A percentile compares a stretch with the other conserved stretches of the same genome.
Conservation (phyloP, 495 filamentous ascomycete genomes). For the Annulohypoxylon nitens region DNA sequence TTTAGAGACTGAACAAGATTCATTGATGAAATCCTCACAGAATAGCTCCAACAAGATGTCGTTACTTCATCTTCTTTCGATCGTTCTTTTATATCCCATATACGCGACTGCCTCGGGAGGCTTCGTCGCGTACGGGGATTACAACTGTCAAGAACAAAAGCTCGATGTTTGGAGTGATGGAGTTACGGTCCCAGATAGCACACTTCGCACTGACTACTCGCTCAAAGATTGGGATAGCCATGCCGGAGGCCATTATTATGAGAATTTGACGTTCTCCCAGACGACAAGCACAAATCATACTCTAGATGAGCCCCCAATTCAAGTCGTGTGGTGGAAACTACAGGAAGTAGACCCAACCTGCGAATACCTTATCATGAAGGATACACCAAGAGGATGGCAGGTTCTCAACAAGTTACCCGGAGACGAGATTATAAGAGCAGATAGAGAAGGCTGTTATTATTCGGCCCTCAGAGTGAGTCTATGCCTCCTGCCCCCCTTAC, state of each 20-base stretch:
- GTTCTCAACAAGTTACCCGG: conserved; percentile 35
- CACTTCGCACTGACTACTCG: conserved; percentile 23
- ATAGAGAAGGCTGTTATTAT: conserved; percentile 35
- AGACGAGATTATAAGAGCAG: conserved; percentile 22
- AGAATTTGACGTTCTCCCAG: conserved; percentile 41
- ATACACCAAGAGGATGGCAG: conserved; percentile 27
- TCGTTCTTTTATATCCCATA: conserved; percentile 27
- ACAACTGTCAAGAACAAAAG: conserved; percentile 17
- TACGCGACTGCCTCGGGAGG: conserved; percentile 13
- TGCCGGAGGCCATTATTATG: conserved; percentile 31
- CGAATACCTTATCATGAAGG: conserved; percentile 39
- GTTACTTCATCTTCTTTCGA: not conserved
- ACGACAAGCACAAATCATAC: conserved; percentile 20
- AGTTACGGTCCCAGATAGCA: conserved; percentile 4
- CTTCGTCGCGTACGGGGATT: conserved; percentile 25
- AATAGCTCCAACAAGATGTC: conserved; percentile 17
- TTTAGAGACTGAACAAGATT: not conserved
- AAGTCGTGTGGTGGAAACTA: conserved; percentile 38
- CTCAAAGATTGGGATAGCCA: conserved; percentile 28
- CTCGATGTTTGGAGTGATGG: conserved; percentile 36
- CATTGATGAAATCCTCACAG: not conserved
- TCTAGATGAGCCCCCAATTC: conserved; percentile 14
- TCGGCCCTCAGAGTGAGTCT: conserved; percentile 31
- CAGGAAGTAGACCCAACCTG: conserved; percentile 35
- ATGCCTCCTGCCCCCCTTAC: too few relatives aligned